A percentile compares a stretch with the other conserved stretches of the same genome.
Evolutionary conservation across 345 rosid genomes (phyloP).

Genomic region (Leavenworthia alabamica): DNA sequence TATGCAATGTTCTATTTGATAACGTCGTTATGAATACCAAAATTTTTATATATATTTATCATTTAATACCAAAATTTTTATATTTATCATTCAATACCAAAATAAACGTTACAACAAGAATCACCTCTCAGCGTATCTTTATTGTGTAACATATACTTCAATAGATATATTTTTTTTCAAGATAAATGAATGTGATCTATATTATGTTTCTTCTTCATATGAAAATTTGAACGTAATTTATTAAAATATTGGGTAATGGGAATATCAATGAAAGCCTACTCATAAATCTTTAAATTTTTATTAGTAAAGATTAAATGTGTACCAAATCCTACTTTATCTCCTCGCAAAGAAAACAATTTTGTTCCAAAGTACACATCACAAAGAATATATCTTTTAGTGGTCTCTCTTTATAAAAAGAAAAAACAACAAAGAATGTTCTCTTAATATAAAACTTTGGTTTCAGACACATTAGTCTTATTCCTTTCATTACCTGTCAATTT

Average conservation of each 20-base stretch:
- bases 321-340: slow-evolving; percentile 33
- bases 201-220: not conserved
- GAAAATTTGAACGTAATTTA: not conserved
- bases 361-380: slow-evolving; percentile 30
- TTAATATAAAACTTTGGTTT: slow-evolving; percentile 18
- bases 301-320: slow-evolving; percentile 5
- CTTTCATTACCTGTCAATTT: slow-evolving; percentile 30
- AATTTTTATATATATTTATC: no score
- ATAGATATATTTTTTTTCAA: not conserved
- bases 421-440: slow-evolving; percentile 30
- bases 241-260: slow-evolving; percentile 1
- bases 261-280: slow-evolving; percentile 14
- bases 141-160: not conserved
- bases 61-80: not conserved
- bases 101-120: not conserved
- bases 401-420: slow-evolving; percentile 35
- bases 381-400: slow-evolving; percentile 27
- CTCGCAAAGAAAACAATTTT: slow-evolving; percentile 28
- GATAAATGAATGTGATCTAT: no score
- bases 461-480: slow-evolving; percentile 20
- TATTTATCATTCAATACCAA: not conserved
- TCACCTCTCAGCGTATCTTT: no score
- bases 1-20: not conserved
- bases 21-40: no score
- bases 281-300: not conserved